Conservation (phyloP, 306 rosid genomes). For the Acacia acuminata region DNA sequence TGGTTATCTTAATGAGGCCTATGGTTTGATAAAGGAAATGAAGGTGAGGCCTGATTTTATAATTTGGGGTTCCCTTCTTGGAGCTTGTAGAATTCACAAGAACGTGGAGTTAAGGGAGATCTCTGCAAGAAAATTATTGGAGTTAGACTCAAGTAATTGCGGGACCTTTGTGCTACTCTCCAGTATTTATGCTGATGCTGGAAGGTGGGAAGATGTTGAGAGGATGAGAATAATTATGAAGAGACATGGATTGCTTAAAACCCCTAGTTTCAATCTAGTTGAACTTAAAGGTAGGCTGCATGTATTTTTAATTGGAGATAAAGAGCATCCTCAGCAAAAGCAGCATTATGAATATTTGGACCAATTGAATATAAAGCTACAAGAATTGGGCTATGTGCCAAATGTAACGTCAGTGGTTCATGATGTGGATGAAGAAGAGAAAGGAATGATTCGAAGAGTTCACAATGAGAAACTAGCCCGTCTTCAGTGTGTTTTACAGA, state of each 20-base stretch:
- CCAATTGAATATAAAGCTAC: constrained; percentile 56
- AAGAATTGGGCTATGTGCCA: constrained; percentile 63
- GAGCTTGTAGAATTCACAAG: constrained; percentile 75
- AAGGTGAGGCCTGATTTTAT: constrained; percentile 66
- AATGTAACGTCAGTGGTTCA: constrained; percentile 66
- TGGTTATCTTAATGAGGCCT: constrained; percentile 65
- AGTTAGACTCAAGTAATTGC: constrained; percentile 69
- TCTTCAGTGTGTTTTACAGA: too few species aligned
- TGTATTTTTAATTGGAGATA: constrained; percentile 74
- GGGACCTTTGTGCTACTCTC: constrained; percentile 79
- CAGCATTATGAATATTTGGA: constrained; percentile 63
- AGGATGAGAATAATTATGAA: constrained; percentile 69
- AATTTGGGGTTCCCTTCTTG: constrained; percentile 81
- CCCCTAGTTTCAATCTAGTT: constrained; percentile 76
- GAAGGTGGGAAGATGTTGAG: constrained; percentile 77
- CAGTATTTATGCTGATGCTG: constrained; percentile 77
- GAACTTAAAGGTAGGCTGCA: constrained; percentile 75
- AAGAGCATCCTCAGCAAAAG: constrained; percentile 71
- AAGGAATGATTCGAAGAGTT: constrained; percentile 68
- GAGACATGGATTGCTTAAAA: constrained; percentile 61
- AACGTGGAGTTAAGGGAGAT: constrained; percentile 72
- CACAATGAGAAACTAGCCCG: constrained; percentile 90
- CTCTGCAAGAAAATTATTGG: constrained; percentile 63
- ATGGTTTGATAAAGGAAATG: constrained; percentile 72
- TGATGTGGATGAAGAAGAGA: constrained; percentile 81